A percentile compares a stretch with the other conserved stretches of the same genome.
phyloP scores from a whole-genome alignment of 305 asterid species.

The Coffea humblotiana region DNA sequence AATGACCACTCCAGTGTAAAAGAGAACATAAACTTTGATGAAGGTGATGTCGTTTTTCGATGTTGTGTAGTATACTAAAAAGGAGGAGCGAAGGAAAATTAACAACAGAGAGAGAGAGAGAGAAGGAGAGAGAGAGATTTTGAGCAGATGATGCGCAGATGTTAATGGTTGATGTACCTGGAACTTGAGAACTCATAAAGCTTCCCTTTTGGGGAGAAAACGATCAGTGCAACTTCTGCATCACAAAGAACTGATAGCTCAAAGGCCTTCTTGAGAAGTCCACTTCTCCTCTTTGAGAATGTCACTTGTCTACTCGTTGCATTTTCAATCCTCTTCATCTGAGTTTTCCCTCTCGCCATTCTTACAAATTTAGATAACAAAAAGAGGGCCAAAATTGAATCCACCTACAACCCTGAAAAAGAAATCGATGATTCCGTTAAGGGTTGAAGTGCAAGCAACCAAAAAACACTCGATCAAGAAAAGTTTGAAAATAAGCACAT shows the following conservation, averaged over 20 bases:
- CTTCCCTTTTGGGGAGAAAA: conserved; percentile 50
- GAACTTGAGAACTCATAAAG: conserved; percentile 52
- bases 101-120: not conserved
- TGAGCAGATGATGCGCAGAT: not conserved
- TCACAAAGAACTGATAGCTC: conserved; percentile 61
- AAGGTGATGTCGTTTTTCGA: not conserved
- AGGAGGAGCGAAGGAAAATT: too few relatives aligned
- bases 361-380: not conserved
- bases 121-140: not conserved
- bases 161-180: conserved; percentile 28
- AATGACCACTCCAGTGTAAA: not conserved
- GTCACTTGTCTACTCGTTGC: conserved; percentile 57
- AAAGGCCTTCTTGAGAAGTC: conserved; percentile 54
- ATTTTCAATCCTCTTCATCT: conserved; percentile 58
- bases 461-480: conserved; percentile 4
- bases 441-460: not conserved
- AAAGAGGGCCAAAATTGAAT: not conserved
- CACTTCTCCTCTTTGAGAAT: conserved; percentile 56
- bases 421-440: not conserved
- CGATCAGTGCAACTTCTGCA: conserved; percentile 46
- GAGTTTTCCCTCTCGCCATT: conserved; percentile 63
- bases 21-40: not conserved
- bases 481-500: conserved; percentile 4
- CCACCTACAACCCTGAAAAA: not conserved
- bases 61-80: not conserved